phyloP scores from a whole-genome alignment of 2,329 filamentous ascomycete genomes.

The Chaetomiaceae sp. region DNA sequence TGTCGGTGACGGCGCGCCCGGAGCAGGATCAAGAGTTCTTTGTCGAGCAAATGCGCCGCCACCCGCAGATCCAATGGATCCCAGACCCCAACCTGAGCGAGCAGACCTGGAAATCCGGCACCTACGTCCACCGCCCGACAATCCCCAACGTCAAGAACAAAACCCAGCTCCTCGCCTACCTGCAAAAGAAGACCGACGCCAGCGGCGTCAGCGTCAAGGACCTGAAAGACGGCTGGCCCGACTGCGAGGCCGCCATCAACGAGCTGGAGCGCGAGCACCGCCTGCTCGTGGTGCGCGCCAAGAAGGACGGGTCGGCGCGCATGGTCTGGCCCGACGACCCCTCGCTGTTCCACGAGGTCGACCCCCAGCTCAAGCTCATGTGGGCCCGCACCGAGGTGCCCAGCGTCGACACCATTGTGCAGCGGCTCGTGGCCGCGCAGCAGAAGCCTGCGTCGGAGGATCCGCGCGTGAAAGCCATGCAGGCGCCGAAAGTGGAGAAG shows the following conservation, averaged over 20 bases:
- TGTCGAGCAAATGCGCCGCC: constrained; percentile 62
- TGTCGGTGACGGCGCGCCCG: constrained; percentile 63
- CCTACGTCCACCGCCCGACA: constrained; percentile 78
- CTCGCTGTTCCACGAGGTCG: constrained; percentile 68
- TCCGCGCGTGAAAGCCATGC: constrained; percentile 54
- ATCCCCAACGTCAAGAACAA: constrained; percentile 74
- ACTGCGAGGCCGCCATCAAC: constrained; percentile 73
- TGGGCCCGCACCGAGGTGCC: constrained; percentile 82
- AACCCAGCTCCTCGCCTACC: constrained; percentile 70
- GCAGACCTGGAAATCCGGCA: constrained; percentile 63
- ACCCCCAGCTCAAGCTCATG: constrained; percentile 75
- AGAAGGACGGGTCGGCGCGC: constrained; percentile 83
- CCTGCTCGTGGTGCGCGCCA: constrained; percentile 80
- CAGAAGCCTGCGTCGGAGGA: constrained; percentile 83
- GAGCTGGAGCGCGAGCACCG: constrained; percentile 73
- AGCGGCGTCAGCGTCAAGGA: constrained; percentile 81
- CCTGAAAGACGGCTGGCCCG: constrained; percentile 92
- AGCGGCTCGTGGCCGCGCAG: constrained; percentile 70
- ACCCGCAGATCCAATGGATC: constrained; percentile 55
- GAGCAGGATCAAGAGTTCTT: constrained; percentile 62
- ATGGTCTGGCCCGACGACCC: constrained; percentile 89
- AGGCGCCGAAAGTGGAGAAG: constrained; percentile 62
- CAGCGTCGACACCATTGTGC: constrained; percentile 68
- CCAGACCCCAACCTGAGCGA: constrained; percentile 57
- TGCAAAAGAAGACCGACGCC: constrained; percentile 77